Conservation (phyloP, 2,329 filamentous ascomycete genomes). For the Fusarium nodosum region DNA sequence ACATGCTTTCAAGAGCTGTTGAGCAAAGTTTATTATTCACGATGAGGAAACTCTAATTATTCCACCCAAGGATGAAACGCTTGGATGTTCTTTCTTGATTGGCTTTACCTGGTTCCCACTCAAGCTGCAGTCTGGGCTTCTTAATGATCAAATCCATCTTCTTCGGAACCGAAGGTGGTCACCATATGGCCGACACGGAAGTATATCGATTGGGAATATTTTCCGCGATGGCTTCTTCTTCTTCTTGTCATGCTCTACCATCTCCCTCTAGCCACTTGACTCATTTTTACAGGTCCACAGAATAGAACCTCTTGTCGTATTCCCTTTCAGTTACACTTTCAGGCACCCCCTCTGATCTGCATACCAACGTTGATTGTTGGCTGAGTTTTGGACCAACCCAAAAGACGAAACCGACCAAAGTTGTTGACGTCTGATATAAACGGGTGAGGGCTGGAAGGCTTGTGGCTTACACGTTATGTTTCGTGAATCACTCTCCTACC, state of each 20-base stretch:
- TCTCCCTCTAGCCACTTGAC: not conserved
- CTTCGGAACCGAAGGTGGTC: no score
- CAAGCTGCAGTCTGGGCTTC: not conserved
- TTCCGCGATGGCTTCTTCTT: not conserved
- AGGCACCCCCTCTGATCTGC: constrained; percentile 30
- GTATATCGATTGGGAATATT: constrained; percentile 13
- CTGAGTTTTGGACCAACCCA: not conserved
- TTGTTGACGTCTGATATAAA: constrained; percentile 13
- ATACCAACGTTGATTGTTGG: constrained; percentile 27
- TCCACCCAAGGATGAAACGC: not conserved
- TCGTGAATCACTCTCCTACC: not conserved
- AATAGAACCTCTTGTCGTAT: constrained; percentile 10
- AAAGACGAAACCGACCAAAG: constrained; percentile 16
- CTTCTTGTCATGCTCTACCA: not conserved
- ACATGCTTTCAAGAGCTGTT: constrained; percentile 1
- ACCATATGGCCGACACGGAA: no score
- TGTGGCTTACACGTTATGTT: constrained; percentile 15
- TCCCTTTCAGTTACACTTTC: constrained; percentile 10
- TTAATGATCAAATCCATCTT: constrained; percentile 14
- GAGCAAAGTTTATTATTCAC: not conserved
- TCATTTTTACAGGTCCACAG: not conserved
- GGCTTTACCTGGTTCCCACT: constrained; percentile 2
- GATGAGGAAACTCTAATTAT: constrained; percentile 7
- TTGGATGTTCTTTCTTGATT: not conserved
- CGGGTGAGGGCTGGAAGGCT: constrained; percentile 1